These are phyloP conservation scores for Cutaneotrichosporon curvatum DNA, from an alignment of 1,284 basidiomycete genomes.

Conservation along the genomic window DNA sequence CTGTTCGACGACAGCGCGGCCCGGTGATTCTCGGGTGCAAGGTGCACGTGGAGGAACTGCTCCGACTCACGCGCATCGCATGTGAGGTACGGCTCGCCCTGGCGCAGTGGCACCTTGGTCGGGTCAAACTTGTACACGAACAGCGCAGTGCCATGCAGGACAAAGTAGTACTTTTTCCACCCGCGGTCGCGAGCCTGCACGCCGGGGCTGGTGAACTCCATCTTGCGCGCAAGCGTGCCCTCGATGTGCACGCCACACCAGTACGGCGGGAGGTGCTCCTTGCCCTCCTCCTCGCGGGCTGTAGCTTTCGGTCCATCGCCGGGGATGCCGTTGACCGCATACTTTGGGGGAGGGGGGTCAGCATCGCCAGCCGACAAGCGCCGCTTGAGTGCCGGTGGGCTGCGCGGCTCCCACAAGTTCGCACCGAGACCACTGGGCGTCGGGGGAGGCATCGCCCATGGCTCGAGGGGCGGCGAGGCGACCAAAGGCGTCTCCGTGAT, in stretches of 20 bases:
- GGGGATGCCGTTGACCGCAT: slow-evolving; percentile 21
- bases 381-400: slow-evolving; percentile 31
- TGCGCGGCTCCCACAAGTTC: neutral
- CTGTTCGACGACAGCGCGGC: slow-evolving; percentile 16
- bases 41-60: slow-evolving; percentile 45
- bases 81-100: slow-evolving; percentile 14
- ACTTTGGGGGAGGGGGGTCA: slow-evolving; percentile 42
- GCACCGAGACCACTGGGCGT: neutral
- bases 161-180: slow-evolving; percentile 83
- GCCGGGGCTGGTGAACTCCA: slow-evolving; percentile 71
- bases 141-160: slow-evolving; percentile 85
- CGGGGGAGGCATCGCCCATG: slow-evolving; percentile 2
- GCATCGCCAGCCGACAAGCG: slow-evolving; percentile 48
- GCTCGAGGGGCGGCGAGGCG: neutral
- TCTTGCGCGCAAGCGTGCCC: slow-evolving; percentile 81
- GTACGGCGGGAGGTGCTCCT: slow-evolving; percentile 73
- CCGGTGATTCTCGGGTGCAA: slow-evolving; percentile 41
- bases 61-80: slow-evolving; percentile 33
- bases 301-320: slow-evolving; percentile 19
- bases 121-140: slow-evolving; percentile 68
- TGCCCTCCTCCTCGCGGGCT: slow-evolving; percentile 63
- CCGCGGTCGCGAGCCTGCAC: slow-evolving; percentile 81
- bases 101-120: slow-evolving; percentile 43
- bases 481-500: no score
- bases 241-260: slow-evolving; percentile 71